phyloP scores from a whole-genome alignment of 352 stramenopile genomes.

The Aphanomyces cochlioides region DNA sequence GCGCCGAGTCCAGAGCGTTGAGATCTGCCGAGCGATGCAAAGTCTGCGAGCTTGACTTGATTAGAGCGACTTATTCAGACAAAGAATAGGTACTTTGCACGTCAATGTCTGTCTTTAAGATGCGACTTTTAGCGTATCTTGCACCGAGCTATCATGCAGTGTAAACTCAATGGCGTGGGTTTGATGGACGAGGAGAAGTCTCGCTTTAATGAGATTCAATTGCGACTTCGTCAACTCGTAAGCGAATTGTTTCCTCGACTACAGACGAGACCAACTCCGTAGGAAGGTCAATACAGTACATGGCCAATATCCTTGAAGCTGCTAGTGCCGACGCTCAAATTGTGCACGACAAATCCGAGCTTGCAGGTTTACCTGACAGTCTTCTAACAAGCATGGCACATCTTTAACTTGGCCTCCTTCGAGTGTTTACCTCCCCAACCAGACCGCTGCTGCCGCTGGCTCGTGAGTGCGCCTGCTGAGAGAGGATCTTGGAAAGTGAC shows the following conservation, averaged over 20 bases:
- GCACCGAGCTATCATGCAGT: too few species aligned
- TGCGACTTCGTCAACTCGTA: neutral
- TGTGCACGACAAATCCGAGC: slow-evolving; percentile 79
- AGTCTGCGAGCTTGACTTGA: slow-evolving; percentile 31
- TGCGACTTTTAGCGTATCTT: too few species aligned
- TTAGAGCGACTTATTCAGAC: slow-evolving; percentile 51
- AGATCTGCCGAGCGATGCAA: neutral
- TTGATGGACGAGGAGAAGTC: slow-evolving; percentile 89
- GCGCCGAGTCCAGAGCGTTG: slow-evolving; percentile 87
- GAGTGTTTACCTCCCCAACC: slow-evolving; percentile 14
- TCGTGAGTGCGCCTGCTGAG: slow-evolving; percentile 57
- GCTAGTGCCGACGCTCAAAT: slow-evolving; percentile 93
- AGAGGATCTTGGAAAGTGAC: slow-evolving; percentile 89
- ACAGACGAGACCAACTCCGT: neutral
- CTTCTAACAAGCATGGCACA: slow-evolving; percentile 89
- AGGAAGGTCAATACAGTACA: slow-evolving; percentile 94
- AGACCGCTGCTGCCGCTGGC: slow-evolving; percentile 36
- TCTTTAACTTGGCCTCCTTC: slow-evolving; percentile 28
- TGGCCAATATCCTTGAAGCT: slow-evolving; percentile 95
- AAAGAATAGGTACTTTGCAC: slow-evolving; percentile 60
- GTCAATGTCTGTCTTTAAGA: too few species aligned
- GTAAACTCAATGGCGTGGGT: slow-evolving; percentile 91
- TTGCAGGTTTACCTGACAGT: slow-evolving; percentile 90
- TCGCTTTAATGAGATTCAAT: slow-evolving; percentile 40
- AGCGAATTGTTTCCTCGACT: neutral